Base-by-base conservation (phyloP, 1,139 yeast genomes). In the Scheffersomyces parashehatae region DNA sequence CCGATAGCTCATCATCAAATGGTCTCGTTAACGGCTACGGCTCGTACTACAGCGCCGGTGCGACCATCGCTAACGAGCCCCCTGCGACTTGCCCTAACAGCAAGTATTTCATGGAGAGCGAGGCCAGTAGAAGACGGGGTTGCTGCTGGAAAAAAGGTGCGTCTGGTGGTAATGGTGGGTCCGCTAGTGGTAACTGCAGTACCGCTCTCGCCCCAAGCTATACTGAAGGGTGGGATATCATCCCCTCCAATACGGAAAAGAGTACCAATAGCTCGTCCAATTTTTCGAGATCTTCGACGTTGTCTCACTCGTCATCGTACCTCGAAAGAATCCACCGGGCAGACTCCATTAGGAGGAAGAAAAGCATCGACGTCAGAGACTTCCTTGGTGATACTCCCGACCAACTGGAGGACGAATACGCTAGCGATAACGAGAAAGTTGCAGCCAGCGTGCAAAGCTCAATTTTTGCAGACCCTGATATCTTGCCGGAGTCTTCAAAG, bases 141-240 rank as follows among this genome's bases (percentile, higher is more conserved):
- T 31, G 24, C 20, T 31, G 13, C 35, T 31, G 24, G 20, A 31
- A 31, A 14, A 31, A 31, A 20, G 15, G 24, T 7, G 24, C 35
- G 20, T 15, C 24, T 20, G 26, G 26, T 20, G 26, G 26, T 20
- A 20, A 20, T 20, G 26, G 8, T 20, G 26, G 26, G 7, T 24
- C 35, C 11, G 35, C 24, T 20, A 9, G 26, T 6, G 26, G 26
- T 20, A 20, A 20, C 26, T 20, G 26, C 26, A 20, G 26, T 20
- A 31, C 34, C 5, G 34, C 11, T 31, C n/a, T 20, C 8, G 33
- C 11, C 11, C n/a, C 35, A 10, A 31, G 24, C 15, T 31, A 31
- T 31, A 31, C 35, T 5, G 24, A 31, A 24, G 35, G 35, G 5
- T 31, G 35, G 35, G 35, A 31, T 31, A 31, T 31, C 35, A 31